These are phyloP conservation scores for Calonectria pauciramosa DNA, from an alignment of 2,329 filamentous ascomycete genomes.

Conservation along the genomic window DNA sequence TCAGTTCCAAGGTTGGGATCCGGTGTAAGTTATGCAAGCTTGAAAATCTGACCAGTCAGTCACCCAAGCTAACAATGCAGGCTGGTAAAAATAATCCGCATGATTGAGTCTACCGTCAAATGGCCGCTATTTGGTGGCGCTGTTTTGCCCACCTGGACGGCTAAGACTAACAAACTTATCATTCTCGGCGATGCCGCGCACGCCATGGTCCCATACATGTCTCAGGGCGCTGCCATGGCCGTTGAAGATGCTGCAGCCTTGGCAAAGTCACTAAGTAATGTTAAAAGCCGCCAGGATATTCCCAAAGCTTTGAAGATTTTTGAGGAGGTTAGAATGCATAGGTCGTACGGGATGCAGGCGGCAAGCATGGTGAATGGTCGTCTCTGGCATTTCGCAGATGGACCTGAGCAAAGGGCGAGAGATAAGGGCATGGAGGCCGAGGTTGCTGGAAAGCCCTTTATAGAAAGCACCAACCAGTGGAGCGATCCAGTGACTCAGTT, in stretches of 20 bases:
- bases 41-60: neutral
- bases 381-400: conserved; percentile 62
- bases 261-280: conserved; percentile 47
- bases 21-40: conserved; percentile 38
- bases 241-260: conserved; percentile 59
- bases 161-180: conserved; percentile 47
- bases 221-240: conserved; percentile 59
- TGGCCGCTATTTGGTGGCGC: conserved; percentile 49
- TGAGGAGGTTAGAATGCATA: conserved; percentile 51
- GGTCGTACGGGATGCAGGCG: conserved; percentile 56
- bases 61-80: conserved; percentile 27
- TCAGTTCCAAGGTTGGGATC: conserved; percentile 52
- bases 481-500: conserved; percentile 60
- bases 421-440: conserved; percentile 58
- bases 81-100: conserved; percentile 51
- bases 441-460: conserved; percentile 52
- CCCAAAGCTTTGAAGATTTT: conserved; percentile 52
- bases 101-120: conserved; percentile 51
- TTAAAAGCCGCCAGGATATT: conserved; percentile 46
- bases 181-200: conserved; percentile 59
- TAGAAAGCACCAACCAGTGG: conserved; percentile 62
- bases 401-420: conserved; percentile 55
- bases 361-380: conserved; percentile 61
- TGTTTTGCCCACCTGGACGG: conserved; percentile 47
- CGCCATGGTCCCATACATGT: conserved; percentile 60